Evolutionary conservation across 2,329 filamentous ascomycete genomes (phyloP), one percentile per base, ranked within the genome.

Genomic region (Phyllachora maydis): DNA sequence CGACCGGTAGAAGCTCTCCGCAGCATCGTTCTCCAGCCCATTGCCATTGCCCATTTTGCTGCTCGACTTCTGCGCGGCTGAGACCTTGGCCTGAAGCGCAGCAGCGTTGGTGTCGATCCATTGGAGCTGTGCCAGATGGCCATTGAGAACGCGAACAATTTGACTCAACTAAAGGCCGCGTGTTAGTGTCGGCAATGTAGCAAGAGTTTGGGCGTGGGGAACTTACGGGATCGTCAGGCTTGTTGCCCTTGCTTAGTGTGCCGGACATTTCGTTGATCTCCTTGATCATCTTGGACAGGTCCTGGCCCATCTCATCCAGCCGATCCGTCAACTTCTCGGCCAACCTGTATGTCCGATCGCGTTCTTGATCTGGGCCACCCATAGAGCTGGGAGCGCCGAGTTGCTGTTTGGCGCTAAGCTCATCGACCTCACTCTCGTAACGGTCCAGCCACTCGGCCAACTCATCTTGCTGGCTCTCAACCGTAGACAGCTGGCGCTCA

Each of bases 241-340:
- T 90, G 49, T 65, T 74, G 28, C 76, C 81, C 60, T 90, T 92
- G 59, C 70, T 85, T 34, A 98, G 54, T 13, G 72, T 81, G 26
- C 77, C 65, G n/a, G 79, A 88, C 31, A 90, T 85, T 35, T 73
- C 69, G 44, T 98, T 98, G 43, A 98, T 91, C 49, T 95, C 88
- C 43, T 91, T 83, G 37, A 98, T 91, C 82, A 98, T 95, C 51
- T 81, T 85, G 22, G 69, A 71, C 32, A 98, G 58, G 42, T 92
- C 82, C 43, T 81, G 78, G 41, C 81, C 82, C 68, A 95, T 90
- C 37, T 91, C 82, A 28, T 91, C 83, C 33, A 98, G 58, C 33
- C 79, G 70, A 42, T 91, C 79, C 8, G 81, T 81, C 33, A 93
- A 62, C 47, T 81, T 88, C 58, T 98, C 88, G 2, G 88, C 88